These are phyloP conservation scores for Entoloma clypeatum DNA, from an alignment of 1,284 basidiomycete species.

Conservation along the genomic window DNA sequence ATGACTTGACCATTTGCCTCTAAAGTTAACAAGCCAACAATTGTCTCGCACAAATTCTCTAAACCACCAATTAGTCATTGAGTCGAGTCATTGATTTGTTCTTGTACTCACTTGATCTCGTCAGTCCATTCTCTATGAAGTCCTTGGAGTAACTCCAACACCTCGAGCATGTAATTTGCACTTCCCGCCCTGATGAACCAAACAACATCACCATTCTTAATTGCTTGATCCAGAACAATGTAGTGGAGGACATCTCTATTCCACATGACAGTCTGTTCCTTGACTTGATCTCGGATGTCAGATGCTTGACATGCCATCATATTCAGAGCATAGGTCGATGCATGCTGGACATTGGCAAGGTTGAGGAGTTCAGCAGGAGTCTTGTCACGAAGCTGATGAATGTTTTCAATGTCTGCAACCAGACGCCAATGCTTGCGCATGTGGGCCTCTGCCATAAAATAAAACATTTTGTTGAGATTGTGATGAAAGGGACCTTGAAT, in stretches of 20 bases:
- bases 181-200: conserved; percentile 28
- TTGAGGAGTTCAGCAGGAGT: conserved; percentile 21
- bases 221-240: conserved; percentile 30
- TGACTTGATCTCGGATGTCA: conserved; percentile 22
- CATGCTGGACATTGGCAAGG: conserved; percentile 19
- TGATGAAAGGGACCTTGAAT: conserved; percentile 31
- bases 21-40: conserved; percentile 34
- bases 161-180: conserved; percentile 29
- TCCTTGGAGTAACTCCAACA: conserved; percentile 34
- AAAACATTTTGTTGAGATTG: conserved; percentile 27
- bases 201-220: conserved; percentile 34
- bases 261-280: conserved; percentile 27
- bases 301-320: background rate
- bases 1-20: conserved; percentile 23
- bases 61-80: background rate
- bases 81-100: background rate
- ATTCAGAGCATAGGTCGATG: conserved; percentile 24
- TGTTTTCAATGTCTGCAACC: conserved; percentile 13
- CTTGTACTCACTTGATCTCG: conserved; percentile 24
- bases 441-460: conserved; percentile 29
- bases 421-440: conserved; percentile 26
- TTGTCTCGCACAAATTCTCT: conserved; percentile 28
- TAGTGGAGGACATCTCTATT: conserved; percentile 33
- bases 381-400: conserved; percentile 22
- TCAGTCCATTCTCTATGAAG: conserved; percentile 32